Evolutionary conservation across 2,329 filamentous ascomycete species (phyloP).

Genomic region (Xylaria sp.): DNA sequence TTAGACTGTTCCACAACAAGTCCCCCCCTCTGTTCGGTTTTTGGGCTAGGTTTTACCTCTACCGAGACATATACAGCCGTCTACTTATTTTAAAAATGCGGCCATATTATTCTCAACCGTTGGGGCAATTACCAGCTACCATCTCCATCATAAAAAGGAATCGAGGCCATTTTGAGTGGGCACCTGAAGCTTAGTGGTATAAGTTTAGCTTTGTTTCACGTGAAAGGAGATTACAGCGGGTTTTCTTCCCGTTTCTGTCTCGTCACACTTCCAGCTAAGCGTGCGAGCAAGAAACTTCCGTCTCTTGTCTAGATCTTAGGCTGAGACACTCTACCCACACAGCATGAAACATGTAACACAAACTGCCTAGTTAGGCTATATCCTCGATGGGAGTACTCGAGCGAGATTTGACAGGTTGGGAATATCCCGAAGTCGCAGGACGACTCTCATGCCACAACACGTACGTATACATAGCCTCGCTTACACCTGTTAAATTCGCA

Average conservation of each 20-base stretch:
- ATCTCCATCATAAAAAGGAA: too few relatives aligned
- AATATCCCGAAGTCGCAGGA: background rate
- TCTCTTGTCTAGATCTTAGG: background rate
- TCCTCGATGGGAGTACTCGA: too few relatives aligned
- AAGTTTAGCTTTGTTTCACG: background rate
- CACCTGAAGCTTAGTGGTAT: background rate
- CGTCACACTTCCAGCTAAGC: background rate
- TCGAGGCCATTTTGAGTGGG: too few relatives aligned
- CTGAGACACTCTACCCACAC: background rate
- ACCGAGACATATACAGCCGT: too few relatives aligned
- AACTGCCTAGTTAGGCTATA: background rate
- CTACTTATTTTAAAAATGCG: too few relatives aligned
- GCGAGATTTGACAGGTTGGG: background rate
- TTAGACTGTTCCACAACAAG: too few relatives aligned
- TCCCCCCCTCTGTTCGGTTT: too few relatives aligned
- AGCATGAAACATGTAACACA: background rate
- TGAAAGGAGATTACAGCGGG: background rate
- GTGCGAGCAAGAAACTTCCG: background rate
- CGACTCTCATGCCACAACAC: background rate
- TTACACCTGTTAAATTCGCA: background rate
- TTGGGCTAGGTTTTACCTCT: too few relatives aligned
- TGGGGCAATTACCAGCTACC: too few relatives aligned
- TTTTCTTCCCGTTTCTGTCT: background rate
- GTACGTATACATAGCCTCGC: background rate
- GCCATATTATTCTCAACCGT: too few relatives aligned